These are phyloP conservation scores for Cylindrotheca fusiformis DNA, from an alignment of 108 stramenopile species.

Conservation along the genomic window DNA sequence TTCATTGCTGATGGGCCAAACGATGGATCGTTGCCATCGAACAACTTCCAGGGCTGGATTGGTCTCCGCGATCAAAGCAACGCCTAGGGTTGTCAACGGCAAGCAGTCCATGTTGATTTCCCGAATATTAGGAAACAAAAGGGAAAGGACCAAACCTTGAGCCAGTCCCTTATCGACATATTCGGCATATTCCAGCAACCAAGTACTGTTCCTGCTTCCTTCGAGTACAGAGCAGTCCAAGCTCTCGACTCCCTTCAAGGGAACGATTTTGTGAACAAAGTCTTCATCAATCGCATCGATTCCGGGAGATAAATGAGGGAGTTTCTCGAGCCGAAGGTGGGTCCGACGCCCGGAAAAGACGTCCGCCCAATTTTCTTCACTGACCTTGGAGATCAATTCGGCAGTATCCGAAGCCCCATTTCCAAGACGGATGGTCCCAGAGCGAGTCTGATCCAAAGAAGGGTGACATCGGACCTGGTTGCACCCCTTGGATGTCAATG, in stretches of 20 bases:
- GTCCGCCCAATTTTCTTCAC: slow-evolving; percentile 17
- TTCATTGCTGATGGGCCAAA: slow-evolving; percentile 33
- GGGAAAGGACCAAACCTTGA: slow-evolving; percentile 17
- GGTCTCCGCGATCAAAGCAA: slow-evolving; percentile 26
- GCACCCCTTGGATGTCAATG: slow-evolving; percentile 22
- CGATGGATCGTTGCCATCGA: slow-evolving; percentile 37
- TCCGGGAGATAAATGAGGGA: slow-evolving; percentile 24
- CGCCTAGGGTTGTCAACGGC: slow-evolving; percentile 18
- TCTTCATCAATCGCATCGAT: slow-evolving; percentile 23
- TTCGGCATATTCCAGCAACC: slow-evolving; percentile 25
- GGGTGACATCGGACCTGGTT: slow-evolving; percentile 16
- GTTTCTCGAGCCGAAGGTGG: slow-evolving; percentile 16
- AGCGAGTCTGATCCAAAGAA: slow-evolving; percentile 24
- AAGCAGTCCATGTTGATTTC: slow-evolving; percentile 22
- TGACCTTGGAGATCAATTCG: slow-evolving; percentile 22
- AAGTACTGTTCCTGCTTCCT: neutral
- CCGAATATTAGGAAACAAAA: slow-evolving; percentile 21
- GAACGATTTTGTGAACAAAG: slow-evolving; percentile 13
- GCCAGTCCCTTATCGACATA: slow-evolving; percentile 36
- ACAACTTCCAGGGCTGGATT: slow-evolving; percentile 31
- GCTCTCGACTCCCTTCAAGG: slow-evolving; percentile 22
- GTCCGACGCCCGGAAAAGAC: slow-evolving; percentile 22
- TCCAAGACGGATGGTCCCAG: slow-evolving; percentile 23
- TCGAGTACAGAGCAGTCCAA: slow-evolving; percentile 26
- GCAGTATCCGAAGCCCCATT: slow-evolving; percentile 16